Evolutionary conservation across 805 yeast genomes (phyloP), one percentile per base, ranked within the genome.

Genomic region (Ogataea polymorpha): DNA sequence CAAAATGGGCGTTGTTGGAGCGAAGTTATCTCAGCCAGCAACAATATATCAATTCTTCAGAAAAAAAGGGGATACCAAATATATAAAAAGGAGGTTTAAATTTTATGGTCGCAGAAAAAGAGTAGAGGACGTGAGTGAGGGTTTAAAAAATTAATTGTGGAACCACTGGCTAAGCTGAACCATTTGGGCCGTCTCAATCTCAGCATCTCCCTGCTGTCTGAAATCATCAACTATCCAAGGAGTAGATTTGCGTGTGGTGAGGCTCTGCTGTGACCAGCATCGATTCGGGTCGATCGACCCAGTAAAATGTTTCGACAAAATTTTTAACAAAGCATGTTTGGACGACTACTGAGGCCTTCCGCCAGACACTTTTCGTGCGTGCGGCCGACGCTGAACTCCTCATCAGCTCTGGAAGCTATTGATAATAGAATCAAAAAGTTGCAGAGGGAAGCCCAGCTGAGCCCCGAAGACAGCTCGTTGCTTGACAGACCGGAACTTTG

Each of bases 401-500:
- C 41, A 12, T 36, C 39, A 5, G 39, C 44, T 23, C 38, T 53
- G 13, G 27, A 32, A 12, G 14, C 29, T 8, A 35, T 55, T n/a
- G 49, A 54, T 21, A 18, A 32, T 20, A 23, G 43, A 31, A 35
- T 59, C 8, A 27, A 37, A 12, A 20, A 43, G 23, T 36, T 49
- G 2, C 41, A 44, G 18, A 33, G 41, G 7, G 46, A 53, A 23
- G 31, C 53, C 6, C 42, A 46, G 3, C 35, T 39, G 12, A 45
- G 45, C 12, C 36, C 56, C 23, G 48, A 54, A 2, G 56, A 53
- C 28, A 46, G 47, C 15, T 51, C 57, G 12, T 61, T 80, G 20
- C 75, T 75, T 51, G 65, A 79, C 45, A 74, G 75, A 41, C 95
- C 95, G 3, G 77, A 76, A 41, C 71, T 75, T 39, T 85, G 95